Evolutionary conservation across 768 basidiomycete species (phyloP), one percentile per base, ranked within the genome.

Genomic region (Amanita subjunquillea): DNA sequence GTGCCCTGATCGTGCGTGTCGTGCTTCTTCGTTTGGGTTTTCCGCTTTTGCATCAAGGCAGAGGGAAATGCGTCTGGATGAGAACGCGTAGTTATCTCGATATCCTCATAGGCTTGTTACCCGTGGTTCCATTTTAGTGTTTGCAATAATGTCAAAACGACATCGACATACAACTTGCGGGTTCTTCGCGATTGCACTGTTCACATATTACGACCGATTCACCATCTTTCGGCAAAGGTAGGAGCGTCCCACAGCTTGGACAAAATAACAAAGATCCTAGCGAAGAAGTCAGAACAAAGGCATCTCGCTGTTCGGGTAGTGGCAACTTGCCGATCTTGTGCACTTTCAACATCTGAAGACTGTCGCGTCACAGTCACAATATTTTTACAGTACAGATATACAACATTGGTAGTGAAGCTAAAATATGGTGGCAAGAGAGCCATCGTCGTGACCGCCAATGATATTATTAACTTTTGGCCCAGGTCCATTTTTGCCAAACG

Each of bases 51-150:
- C 60, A 85, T 72, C 55, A 98, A 67, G 0, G 84, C 78, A 25
- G 91, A 93, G 0, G 96, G 95, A 65, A 98, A 97, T 3, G 96
- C 95, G 51, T 93, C 90, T 0, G 92, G 88, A 57, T 92, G 88
- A 6, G 94, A 96, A 23, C 81, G 83, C 0, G 96, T 98, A 49
- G 83, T 82, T 46, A 94, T 91, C 57, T 87, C 81, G 27, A 85
- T 85, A 66, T 91, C 88, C 59, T 97, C 93, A 65, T 95, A 98
- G 3, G 91, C 93, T 96, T 58, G 40, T 41, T 34, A 44, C 30
- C 12, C 22, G 46, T 27, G 34, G 36, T 29, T 23, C 8, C 7
- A 30, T 4, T 34, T 34, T 42, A 40, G 38, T 4, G 40, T 29
- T 3, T 3, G 43, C 25, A 42, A 48, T 10, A 23, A 17, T 15